Percentiles rank a stretch among this genome's conserved stretches.
Evolutionary conservation across 2,329 filamentous ascomycete species (phyloP).

Genomic region (Trichoderma sp.): DNA sequence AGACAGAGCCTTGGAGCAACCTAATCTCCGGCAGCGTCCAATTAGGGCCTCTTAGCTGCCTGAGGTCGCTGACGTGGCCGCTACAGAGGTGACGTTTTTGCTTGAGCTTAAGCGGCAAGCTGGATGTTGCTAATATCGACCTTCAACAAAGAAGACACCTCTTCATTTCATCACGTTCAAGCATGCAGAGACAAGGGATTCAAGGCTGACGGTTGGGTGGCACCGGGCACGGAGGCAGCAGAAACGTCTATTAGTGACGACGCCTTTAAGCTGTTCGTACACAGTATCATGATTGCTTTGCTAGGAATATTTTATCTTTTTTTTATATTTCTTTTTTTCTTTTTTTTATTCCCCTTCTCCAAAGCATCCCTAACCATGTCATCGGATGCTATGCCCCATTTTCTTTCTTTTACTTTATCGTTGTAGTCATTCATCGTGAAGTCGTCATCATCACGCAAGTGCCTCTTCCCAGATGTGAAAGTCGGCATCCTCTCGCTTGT

Average conservation of each 20-base stretch:
- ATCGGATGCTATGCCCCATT: neutral
- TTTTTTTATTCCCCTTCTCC: neutral
- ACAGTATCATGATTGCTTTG: neutral
- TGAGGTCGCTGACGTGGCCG: conserved; percentile 5
- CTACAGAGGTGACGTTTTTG: neutral
- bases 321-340: neutral
- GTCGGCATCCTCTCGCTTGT: conserved; percentile 68
- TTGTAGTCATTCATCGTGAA: neutral
- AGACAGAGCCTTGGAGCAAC: neutral
- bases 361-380: neutral
- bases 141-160: neutral
- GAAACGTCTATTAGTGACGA: neutral
- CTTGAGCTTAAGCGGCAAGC: neutral
- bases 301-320: neutral
- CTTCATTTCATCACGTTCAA: neutral
- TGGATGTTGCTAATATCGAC: neutral
- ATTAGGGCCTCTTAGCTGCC: neutral
- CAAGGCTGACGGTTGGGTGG: neutral
- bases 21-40: neutral
- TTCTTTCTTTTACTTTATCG: conserved; percentile 3
- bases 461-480: conserved; percentile 48
- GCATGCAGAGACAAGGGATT: neutral
- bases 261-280: neutral
- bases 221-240: neutral
- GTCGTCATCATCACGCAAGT: conserved; percentile 24